These are phyloP conservation scores for Eimeria tenella DNA, from an alignment of 169 alveolate genomes.

Conservation along the genomic window DNA sequence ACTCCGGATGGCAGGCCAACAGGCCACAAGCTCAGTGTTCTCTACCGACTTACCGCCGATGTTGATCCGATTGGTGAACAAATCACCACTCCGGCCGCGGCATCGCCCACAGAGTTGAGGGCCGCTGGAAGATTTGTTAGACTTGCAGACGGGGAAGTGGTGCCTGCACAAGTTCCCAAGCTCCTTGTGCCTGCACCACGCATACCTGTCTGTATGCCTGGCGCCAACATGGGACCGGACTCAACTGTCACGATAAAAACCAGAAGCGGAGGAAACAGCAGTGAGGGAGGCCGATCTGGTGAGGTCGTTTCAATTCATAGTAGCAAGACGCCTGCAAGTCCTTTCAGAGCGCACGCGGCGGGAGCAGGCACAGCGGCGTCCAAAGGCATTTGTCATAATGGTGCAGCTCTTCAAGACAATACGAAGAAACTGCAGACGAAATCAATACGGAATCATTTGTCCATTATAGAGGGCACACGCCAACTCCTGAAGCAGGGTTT, in stretches of 20 bases:
- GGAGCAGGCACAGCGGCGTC: not conserved
- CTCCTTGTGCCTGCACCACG: conserved; percentile 64
- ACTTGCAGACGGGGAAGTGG: conserved; percentile 32
- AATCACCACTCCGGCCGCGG: conserved; percentile 46
- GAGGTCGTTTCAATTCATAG: not conserved
- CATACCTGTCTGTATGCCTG: conserved; percentile 66
- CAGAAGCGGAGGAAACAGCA: conserved; percentile 67
- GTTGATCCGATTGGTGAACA: conserved; percentile 62
- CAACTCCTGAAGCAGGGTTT: conserved; percentile 26
- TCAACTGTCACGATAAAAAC: conserved; percentile 21
- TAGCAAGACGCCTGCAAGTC: conserved; percentile 1
- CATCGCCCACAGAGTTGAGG: not conserved
- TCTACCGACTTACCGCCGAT: conserved; percentile 73
- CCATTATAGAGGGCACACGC: conserved; percentile 60
- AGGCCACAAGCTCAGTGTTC: conserved; percentile 77
- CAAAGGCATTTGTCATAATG: not conserved
- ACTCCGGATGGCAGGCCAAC: conserved; percentile 71
- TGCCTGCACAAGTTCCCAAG: conserved; percentile 54
- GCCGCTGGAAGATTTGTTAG: conserved; percentile 53
- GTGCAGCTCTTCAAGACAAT: not conserved
- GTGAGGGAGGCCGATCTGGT: conserved; percentile 40
- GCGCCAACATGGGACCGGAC: conserved; percentile 44
- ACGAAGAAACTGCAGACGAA: not conserved
- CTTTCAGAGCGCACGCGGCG: not conserved
- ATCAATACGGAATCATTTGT: not conserved